phyloP scores from a whole-genome alignment of 2,329 filamentous ascomycete species.

The Exophiala sp. region DNA sequence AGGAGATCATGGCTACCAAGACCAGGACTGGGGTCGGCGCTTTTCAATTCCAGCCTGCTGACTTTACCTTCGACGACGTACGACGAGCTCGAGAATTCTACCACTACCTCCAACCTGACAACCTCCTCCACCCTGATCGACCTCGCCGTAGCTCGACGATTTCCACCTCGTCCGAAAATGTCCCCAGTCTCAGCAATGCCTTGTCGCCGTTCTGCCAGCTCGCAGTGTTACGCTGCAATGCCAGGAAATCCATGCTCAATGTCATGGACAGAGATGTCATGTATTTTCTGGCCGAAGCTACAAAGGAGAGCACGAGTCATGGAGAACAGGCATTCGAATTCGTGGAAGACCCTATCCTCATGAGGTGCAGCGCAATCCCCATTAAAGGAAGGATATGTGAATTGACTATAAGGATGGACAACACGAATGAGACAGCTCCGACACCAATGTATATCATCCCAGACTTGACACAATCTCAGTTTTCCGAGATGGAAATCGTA shows the following conservation, averaged over 20 bases:
- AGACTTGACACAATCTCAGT: slow-evolving; percentile 36
- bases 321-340: slow-evolving; percentile 30
- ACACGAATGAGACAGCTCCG: slow-evolving; percentile 20
- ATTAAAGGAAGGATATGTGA: slow-evolving; percentile 35
- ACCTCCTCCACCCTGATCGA: slow-evolving; percentile 24
- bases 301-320: slow-evolving; percentile 36
- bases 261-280: slow-evolving; percentile 49
- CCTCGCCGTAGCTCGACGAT: slow-evolving; percentile 3
- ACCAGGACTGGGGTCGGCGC: neutral
- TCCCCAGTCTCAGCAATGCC: slow-evolving; percentile 13
- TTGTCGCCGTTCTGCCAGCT: slow-evolving; percentile 17
- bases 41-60: neutral
- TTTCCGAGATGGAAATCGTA: slow-evolving; percentile 31
- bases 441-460: slow-evolving; percentile 31
- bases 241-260: slow-evolving; percentile 40
- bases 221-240: slow-evolving; percentile 21
- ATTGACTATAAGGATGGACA: slow-evolving; percentile 29
- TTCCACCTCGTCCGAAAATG: slow-evolving; percentile 2
- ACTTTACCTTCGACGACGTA: slow-evolving; percentile 17
- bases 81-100: slow-evolving; percentile 39
- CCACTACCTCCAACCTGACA: slow-evolving; percentile 38
- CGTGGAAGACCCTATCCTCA: slow-evolving; percentile 31
- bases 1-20: neutral
- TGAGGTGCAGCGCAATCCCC: slow-evolving; percentile 33
- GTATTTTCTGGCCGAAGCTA: slow-evolving; percentile 51